Conservation (phyloP, 768 basidiomycete species). For the Amanita pseudoporphyria region DNA sequence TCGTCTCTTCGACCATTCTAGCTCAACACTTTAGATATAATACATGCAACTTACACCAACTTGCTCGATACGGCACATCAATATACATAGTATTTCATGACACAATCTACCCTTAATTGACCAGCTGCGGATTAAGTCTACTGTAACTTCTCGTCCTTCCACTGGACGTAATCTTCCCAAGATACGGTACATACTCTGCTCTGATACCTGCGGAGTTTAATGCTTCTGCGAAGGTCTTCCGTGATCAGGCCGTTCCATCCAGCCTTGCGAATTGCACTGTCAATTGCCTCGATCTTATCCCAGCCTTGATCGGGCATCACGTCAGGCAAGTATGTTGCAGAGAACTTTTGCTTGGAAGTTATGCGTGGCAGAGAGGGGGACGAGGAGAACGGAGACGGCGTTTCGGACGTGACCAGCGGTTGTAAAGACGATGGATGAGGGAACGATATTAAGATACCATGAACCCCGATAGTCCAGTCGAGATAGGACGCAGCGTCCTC, state of each 20-base stretch:
- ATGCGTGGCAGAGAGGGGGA: conserved; percentile 46
- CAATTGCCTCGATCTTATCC: conserved; percentile 82
- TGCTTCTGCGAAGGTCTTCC: conserved; percentile 68
- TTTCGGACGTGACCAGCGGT: conserved; percentile 33
- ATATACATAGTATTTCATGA: not conserved
- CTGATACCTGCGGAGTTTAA: conserved; percentile 77
- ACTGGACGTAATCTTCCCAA: conserved; percentile 72
- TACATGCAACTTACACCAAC: not conserved
- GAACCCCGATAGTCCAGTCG: conserved; percentile 88
- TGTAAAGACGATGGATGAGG: conserved; percentile 62
- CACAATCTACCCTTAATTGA: not conserved
- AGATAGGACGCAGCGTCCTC: conserved; percentile 77
- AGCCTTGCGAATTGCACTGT: conserved; percentile 89
- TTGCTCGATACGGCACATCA: not conserved
- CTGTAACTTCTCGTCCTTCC: conserved; percentile 40
- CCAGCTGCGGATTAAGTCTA: conserved; percentile 6
- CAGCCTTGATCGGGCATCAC: conserved; percentile 92
- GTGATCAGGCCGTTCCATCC: conserved; percentile 80
- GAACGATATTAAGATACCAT: conserved; percentile 89
- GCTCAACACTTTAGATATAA: not conserved
- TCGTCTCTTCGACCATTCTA: too few relatives aligned
- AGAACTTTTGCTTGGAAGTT: conserved; percentile 50
- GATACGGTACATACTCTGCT: conserved; percentile 55
- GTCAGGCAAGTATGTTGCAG: conserved; percentile 89
- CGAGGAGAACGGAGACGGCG: conserved; percentile 67